Evolutionary conservation across 2,329 filamentous ascomycete species (phyloP).

Genomic region (Thielaviopsis euricoi): DNA sequence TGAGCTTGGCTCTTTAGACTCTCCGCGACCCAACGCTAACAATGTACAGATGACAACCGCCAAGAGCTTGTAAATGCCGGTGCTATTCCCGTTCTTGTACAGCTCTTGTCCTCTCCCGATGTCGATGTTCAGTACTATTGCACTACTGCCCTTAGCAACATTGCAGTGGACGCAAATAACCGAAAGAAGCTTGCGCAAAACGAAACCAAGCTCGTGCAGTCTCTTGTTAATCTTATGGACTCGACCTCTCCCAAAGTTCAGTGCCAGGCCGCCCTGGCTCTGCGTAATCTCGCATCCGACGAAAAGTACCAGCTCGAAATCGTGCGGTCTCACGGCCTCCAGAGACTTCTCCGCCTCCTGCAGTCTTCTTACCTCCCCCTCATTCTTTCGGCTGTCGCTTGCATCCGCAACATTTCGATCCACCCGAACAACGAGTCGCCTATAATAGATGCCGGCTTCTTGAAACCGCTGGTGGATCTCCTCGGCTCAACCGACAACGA

Average conservation of each 20-base stretch:
- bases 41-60: constrained; percentile 68
- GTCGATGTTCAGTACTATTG: constrained; percentile 99
- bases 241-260: constrained; percentile 95
- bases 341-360: constrained; percentile 70
- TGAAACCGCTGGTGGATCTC: constrained; percentile 84
- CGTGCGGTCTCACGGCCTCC: constrained; percentile 72
- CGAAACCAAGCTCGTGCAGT: constrained; percentile 82
- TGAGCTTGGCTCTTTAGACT: neutral
- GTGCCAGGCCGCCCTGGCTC: constrained; percentile 85
- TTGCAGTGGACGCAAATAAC: constrained; percentile 85
- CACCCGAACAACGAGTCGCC: constrained; percentile 95
- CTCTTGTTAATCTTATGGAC: constrained; percentile 90
- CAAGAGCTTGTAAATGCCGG: constrained; percentile 94
- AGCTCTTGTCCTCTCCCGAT: constrained; percentile 80
- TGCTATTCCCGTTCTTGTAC: constrained; percentile 93
- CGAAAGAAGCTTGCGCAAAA: constrained; percentile 80
- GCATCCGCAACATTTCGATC: constrained; percentile 97
- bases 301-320: constrained; percentile 99
- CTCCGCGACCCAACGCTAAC: constrained; percentile 11
- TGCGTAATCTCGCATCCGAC: constrained; percentile 90
- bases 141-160: constrained; percentile 95
- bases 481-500: constrained; percentile 93
- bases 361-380: constrained; percentile 92
- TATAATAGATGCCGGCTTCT: constrained; percentile 93
- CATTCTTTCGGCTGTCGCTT: constrained; percentile 91